phyloP scores from a whole-genome alignment of 2,329 filamentous ascomycete genomes.

The Ophiocordyceps camponoti-rufipedis region DNA sequence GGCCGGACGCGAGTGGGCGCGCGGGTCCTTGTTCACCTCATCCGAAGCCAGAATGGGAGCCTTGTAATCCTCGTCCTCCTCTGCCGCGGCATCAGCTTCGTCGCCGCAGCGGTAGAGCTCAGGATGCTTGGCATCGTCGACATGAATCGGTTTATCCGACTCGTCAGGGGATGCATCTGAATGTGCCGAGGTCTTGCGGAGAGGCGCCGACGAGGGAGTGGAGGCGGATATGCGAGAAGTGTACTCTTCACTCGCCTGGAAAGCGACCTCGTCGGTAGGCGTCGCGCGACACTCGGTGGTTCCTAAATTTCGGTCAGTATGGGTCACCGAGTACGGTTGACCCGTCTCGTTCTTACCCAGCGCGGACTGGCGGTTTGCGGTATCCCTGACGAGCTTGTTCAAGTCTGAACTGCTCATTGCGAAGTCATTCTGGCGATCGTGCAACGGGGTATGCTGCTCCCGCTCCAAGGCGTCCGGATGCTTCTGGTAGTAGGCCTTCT shows the following conservation, averaged over 20 bases:
- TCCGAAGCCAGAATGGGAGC: constrained; percentile 80
- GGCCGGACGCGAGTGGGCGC: constrained; percentile 55
- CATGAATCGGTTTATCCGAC: constrained; percentile 49
- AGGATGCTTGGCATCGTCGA: constrained; percentile 39
- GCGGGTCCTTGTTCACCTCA: constrained; percentile 60
- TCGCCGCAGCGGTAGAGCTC: constrained; percentile 19
- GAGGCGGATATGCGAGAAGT: constrained; percentile 59
- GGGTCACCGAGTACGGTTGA: constrained; percentile 3
- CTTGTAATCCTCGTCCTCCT: constrained; percentile 43
- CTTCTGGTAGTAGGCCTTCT: constrained; percentile 83
- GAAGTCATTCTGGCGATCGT: constrained; percentile 48
- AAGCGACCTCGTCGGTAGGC: constrained; percentile 81
- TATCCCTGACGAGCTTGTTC: constrained; percentile 73
- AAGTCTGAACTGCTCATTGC: constrained; percentile 79
- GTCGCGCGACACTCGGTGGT: constrained; percentile 47
- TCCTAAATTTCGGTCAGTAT: constrained; percentile 27
- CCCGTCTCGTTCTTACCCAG: constrained; percentile 7
- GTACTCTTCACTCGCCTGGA: constrained; percentile 73
- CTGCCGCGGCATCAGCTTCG: constrained; percentile 28
- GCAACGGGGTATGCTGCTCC: constrained; percentile 41
- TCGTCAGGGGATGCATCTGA: constrained; percentile 19
- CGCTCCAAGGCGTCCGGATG: constrained; percentile 69
- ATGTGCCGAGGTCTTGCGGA: constrained; percentile 13
- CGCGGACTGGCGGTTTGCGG: constrained; percentile 33
- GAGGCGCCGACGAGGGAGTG: constrained; percentile 24